phyloP scores from a whole-genome alignment of 139 green algal genomes.

The Gonium pectorale region DNA sequence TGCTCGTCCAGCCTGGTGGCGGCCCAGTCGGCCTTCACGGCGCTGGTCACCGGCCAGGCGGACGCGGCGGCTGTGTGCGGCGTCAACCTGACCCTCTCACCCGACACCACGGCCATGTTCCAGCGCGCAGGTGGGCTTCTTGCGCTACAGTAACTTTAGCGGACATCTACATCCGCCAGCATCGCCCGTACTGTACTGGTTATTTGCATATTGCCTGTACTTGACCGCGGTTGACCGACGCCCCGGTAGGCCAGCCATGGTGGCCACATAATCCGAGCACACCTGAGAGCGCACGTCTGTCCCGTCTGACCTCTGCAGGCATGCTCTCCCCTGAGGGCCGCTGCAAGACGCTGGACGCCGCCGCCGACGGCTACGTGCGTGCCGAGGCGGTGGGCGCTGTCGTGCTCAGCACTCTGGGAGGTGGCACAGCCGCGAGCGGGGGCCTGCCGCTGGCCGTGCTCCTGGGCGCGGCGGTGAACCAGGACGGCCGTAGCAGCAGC shows the following conservation, averaged over 20 bases:
- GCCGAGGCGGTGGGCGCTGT: conserved; percentile 69
- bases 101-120: conserved; percentile 75
- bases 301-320: conserved; percentile 3
- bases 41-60: conserved; percentile 36
- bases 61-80: conserved; percentile 58
- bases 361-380: conserved; percentile 85
- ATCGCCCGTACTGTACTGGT: too few relatives aligned
- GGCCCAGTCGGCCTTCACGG: conserved; percentile 58
- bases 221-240: too few relatives aligned
- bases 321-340: conserved; percentile 80
- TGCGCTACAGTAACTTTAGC: too few relatives aligned
- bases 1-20: conserved; percentile 85
- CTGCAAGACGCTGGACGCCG: conserved; percentile 86
- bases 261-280: too few relatives aligned
- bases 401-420: conserved; percentile 44
- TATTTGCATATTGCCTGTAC: too few relatives aligned
- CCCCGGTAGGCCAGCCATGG: too few relatives aligned
- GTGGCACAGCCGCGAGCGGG: not conserved
- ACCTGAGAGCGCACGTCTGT: too few relatives aligned
- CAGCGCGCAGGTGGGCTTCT: conserved; percentile 59
- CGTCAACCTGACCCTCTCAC: conserved; percentile 79
- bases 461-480: conserved; percentile 82
- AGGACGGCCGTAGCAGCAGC: conserved; percentile 90
- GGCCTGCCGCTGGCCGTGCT: conserved; percentile 49
- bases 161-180: too few relatives aligned